These are phyloP conservation scores for Thelonectria olida DNA, from an alignment of 2,329 filamentous ascomycete genomes.

Conservation along the genomic window DNA sequence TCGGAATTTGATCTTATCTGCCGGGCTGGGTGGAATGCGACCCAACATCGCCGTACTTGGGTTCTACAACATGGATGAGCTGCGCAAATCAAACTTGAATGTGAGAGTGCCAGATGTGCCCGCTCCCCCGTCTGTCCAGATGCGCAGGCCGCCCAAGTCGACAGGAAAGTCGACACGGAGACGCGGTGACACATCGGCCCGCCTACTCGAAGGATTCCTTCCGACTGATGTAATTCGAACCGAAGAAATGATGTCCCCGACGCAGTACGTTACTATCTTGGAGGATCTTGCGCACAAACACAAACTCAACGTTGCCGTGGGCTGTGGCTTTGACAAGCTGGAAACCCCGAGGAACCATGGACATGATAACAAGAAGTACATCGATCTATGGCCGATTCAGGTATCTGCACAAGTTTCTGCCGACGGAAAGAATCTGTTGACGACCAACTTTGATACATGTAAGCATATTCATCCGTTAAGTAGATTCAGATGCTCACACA, in stretches of 20 bases:
- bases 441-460: conserved; percentile 93
- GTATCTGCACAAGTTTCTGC: conserved; percentile 86
- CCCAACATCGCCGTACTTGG: conserved; percentile 87
- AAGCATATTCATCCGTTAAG: conserved; percentile 46
- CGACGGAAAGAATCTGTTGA: conserved; percentile 74
- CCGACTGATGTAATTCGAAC: conserved; percentile 76
- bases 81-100: conserved; percentile 67
- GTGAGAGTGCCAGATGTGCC: conserved; percentile 64
- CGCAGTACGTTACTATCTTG: conserved; percentile 82
- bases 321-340: conserved; percentile 80
- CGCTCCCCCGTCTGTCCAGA: conserved; percentile 46
- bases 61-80: conserved; percentile 82
- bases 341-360: conserved; percentile 73
- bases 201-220: conserved; percentile 65
- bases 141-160: conserved; percentile 42
- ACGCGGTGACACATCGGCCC: conserved; percentile 64
- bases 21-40: conserved; percentile 86
- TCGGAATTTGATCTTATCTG: conserved; percentile 81
- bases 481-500: conserved; percentile 20
- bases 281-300: conserved; percentile 82
- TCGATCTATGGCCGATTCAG: conserved; percentile 92
- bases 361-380: conserved; percentile 75
- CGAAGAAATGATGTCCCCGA: conserved; percentile 74
- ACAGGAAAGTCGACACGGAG: conserved; percentile 46
- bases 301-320: conserved; percentile 85